Evolutionary conservation across 176 grass and related monocot genomes (phyloP).

Genomic region (Metroxylon sagu): DNA sequence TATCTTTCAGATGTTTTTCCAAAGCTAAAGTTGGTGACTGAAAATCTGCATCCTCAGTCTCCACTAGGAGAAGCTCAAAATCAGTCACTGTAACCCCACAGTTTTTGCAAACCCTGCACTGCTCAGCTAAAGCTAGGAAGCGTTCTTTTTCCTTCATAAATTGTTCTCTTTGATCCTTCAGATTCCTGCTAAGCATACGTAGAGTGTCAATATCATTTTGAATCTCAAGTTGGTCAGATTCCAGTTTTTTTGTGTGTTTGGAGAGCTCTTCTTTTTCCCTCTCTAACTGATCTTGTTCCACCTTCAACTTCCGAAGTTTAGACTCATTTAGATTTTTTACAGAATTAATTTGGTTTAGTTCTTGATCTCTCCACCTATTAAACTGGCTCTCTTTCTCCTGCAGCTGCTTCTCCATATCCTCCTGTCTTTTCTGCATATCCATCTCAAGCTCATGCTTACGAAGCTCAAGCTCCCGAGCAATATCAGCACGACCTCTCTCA

Average conservation of each 20-base stretch:
- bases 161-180: conserved; percentile 58
- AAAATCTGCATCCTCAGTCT: conserved; percentile 35
- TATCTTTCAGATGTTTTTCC: conserved; percentile 19
- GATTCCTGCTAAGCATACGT: conserved; percentile 41
- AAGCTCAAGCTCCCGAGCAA: conserved; percentile 55
- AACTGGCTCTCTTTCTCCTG: conserved; percentile 53
- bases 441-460: conserved; percentile 61
- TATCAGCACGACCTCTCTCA: conserved; percentile 50
- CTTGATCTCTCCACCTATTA: conserved; percentile 45
- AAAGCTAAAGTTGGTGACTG: conserved; percentile 48
- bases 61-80: conserved; percentile 29
- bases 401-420: conserved; percentile 61
- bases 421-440: conserved; percentile 56
- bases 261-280: conserved; percentile 46
- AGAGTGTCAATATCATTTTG: conserved; percentile 73
- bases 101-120: conserved; percentile 71
- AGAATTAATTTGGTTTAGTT: conserved; percentile 54
- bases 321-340: conserved; percentile 52
- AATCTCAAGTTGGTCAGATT: conserved; percentile 66
- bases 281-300: conserved; percentile 43
- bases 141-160: conserved; percentile 53
- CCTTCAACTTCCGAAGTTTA: conserved; percentile 62
- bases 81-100: conserved; percentile 56
- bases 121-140: conserved; percentile 44
- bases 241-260: conserved; percentile 50